phyloP scores from a whole-genome alignment of 1,284 basidiomycete species.

The Leccinum solheimii region DNA sequence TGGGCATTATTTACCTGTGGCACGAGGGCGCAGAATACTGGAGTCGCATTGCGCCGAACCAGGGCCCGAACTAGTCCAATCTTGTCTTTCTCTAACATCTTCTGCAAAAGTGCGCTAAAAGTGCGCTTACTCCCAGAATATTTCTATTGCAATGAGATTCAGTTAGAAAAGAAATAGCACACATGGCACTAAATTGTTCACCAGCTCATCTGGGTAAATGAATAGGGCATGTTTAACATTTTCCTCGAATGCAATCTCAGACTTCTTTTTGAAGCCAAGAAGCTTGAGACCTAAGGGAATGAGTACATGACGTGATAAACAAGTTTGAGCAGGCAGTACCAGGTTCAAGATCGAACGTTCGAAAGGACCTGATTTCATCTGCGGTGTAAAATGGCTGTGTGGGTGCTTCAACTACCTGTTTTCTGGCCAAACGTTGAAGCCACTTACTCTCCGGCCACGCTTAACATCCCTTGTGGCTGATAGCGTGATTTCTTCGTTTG shows the following conservation, averaged over 20 bases:
- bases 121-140: constrained; percentile 91
- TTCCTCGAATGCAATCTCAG: constrained; percentile 77
- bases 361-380: constrained; percentile 82
- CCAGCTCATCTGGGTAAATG: constrained; percentile 90
- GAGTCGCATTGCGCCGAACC: constrained; percentile 71
- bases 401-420: constrained; percentile 3
- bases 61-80: constrained; percentile 79
- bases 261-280: constrained; percentile 86
- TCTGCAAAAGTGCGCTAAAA: constrained; percentile 84
- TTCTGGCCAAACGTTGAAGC: not conserved
- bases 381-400: constrained; percentile 81
- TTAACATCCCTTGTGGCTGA: constrained; percentile 45
- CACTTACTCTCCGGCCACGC: constrained; percentile 48
- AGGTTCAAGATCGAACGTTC: constrained; percentile 75
- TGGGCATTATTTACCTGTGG: constrained; percentile 66
- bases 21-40: constrained; percentile 82
- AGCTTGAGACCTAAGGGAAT: constrained; percentile 69
- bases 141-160: constrained; percentile 42
- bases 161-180: not conserved
- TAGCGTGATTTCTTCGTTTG: constrained; percentile 33
- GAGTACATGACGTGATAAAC: constrained; percentile 1
- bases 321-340: constrained; percentile 45
- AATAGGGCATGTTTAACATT: constrained; percentile 92
- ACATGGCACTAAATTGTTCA: constrained; percentile 34
- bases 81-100: constrained; percentile 80